Conservation (phyloP, 2,329 filamentous ascomycete species). For the Phialophora macrospora region DNA sequence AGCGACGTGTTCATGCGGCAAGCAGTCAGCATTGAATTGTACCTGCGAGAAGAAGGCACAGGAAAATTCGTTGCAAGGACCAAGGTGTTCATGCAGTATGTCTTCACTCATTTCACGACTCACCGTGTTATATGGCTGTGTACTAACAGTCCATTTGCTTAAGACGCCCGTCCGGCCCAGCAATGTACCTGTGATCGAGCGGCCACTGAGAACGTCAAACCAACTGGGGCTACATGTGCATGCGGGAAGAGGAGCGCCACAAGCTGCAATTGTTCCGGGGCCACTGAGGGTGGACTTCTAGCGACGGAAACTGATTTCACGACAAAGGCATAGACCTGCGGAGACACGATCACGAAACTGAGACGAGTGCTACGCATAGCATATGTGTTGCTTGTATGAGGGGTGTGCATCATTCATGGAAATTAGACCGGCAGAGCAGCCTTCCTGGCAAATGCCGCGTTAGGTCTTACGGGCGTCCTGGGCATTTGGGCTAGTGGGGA, state of each 20-base stretch:
- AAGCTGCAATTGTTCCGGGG: conserved; percentile 86
- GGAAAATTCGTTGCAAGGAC: conserved; percentile 75
- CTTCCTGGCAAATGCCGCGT: neutral
- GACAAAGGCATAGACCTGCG: conserved; percentile 55
- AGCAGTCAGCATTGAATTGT: conserved; percentile 85
- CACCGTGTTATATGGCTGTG: too few species aligned
- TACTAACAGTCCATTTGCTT: neutral
- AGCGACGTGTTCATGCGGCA: conserved; percentile 84
- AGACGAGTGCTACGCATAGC: neutral
- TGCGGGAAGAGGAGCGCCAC: conserved; percentile 77
- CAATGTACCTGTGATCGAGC: conserved; percentile 78
- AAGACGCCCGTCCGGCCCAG: neutral
- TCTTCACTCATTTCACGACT: neutral
- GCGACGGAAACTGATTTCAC: conserved; percentile 87
- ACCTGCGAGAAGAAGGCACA: conserved; percentile 74
- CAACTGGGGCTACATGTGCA: conserved; percentile 68
- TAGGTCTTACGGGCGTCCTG: neutral
- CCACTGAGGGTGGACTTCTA: conserved; percentile 64
- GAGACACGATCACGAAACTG: neutral
- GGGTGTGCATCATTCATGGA: neutral
- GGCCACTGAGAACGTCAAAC: conserved; percentile 68
- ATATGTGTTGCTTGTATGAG: neutral
- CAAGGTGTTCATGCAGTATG: conserved; percentile 76
- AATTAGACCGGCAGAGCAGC: neutral
- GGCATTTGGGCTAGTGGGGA: neutral